Conservation (phyloP, 192 early-diverging fungal genomes). For the Coemansia sp. region DNA sequence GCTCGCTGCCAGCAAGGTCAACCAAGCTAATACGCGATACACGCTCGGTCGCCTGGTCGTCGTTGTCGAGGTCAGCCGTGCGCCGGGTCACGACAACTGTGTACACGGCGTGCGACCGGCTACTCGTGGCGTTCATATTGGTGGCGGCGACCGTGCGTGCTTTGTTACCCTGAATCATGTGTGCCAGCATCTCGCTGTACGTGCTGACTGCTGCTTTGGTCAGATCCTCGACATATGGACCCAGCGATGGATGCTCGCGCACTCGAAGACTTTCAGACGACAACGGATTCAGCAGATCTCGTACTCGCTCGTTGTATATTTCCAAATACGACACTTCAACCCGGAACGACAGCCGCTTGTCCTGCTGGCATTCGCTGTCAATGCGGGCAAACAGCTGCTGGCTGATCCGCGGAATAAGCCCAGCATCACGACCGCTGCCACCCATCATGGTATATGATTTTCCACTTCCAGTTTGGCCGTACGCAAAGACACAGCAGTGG, state of each 20-base stretch:
- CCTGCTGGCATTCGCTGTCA: conserved; percentile 23
- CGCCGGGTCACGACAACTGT: conserved; percentile 73
- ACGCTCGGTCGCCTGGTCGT: conserved; percentile 66
- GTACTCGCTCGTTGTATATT: conserved; percentile 85
- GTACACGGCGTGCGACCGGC: conserved; percentile 85
- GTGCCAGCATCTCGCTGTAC: conserved; percentile 63
- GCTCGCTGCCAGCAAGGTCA: conserved; percentile 92
- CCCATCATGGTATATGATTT: conserved; percentile 72
- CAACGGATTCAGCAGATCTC: conserved; percentile 77
- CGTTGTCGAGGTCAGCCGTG: conserved; percentile 25
- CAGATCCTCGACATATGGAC: conserved; percentile 91
- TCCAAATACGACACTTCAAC: conserved; percentile 90
- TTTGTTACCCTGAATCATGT: conserved; percentile 83
- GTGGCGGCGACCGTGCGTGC: conserved; percentile 86
- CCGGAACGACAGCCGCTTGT: conserved; percentile 51
- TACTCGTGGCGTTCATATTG: conserved; percentile 92
- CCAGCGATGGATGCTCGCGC: conserved; percentile 73
- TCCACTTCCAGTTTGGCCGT: conserved; percentile 58
- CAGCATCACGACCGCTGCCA: conserved; percentile 58
- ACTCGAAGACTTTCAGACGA: conserved; percentile 77
- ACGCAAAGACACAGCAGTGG: conserved; percentile 93
- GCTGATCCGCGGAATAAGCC: conserved; percentile 87
- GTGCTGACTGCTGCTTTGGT: conserved; percentile 80
- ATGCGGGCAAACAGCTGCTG: conserved; percentile 75
- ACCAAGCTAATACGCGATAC: conserved; percentile 82